Evolutionary conservation across 2,329 filamentous ascomycete genomes (phyloP).

Genomic region (Spiromastix sp.): DNA sequence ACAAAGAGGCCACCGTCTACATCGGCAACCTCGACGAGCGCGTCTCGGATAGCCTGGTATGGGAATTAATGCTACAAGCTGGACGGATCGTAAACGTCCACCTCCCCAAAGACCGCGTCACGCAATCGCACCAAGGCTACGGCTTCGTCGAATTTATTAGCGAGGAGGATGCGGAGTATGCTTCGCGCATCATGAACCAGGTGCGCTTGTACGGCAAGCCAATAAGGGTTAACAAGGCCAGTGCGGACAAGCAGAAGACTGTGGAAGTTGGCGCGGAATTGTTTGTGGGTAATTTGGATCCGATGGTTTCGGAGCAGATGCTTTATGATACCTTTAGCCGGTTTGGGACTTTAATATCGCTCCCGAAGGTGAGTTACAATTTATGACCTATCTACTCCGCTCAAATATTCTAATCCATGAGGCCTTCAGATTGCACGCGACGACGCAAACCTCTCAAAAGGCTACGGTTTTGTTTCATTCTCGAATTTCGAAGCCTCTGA

Average conservation of each 20-base stretch:
- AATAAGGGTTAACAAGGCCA: slow-evolving; percentile 89
- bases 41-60: slow-evolving; percentile 78
- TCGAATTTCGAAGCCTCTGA: slow-evolving; percentile 90
- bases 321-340: slow-evolving; percentile 91
- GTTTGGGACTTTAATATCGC: slow-evolving; percentile 73
- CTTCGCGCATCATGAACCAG: slow-evolving; percentile 91
- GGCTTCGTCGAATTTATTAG: slow-evolving; percentile 98
- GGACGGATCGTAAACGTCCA: slow-evolving; percentile 97
- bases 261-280: slow-evolving; percentile 93
- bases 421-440: slow-evolving; percentile 60
- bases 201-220: slow-evolving; percentile 88
- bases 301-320: slow-evolving; percentile 89
- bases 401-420: background rate
- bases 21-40: slow-evolving; percentile 98
- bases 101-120: slow-evolving; percentile 95
- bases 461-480: slow-evolving; percentile 93
- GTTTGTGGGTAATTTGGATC: slow-evolving; percentile 90
- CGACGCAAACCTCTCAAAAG: slow-evolving; percentile 78
- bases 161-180: slow-evolving; percentile 93
- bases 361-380: slow-evolving; percentile 62
- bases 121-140: slow-evolving; percentile 92
- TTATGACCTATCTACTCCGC: background rate
- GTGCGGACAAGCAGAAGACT: slow-evolving; percentile 86
- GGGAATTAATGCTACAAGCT: slow-evolving; percentile 97
- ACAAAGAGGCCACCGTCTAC: slow-evolving; percentile 96